Conservation (phyloP, 1,139 yeast species). For the Blastobotrys persicus region DNA sequence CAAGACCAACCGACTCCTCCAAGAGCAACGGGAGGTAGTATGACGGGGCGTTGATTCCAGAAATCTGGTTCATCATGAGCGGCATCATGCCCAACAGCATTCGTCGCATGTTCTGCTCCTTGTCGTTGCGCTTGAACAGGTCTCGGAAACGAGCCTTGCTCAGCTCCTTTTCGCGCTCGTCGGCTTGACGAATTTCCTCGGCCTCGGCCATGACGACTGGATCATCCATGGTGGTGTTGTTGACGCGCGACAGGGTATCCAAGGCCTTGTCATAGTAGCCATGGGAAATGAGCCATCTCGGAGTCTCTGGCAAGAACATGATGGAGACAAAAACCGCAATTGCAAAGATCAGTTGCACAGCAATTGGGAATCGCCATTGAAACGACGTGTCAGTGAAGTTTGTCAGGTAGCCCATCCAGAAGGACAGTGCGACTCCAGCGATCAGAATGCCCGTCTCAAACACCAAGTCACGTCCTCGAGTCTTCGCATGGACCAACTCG, state of each 20-base stretch:
- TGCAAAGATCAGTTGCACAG: slow-evolving; percentile 26
- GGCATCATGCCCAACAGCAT: slow-evolving; percentile 11
- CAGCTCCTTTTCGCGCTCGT: slow-evolving; percentile 8
- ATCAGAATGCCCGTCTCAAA: slow-evolving; percentile 13
- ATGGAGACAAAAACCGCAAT: slow-evolving; percentile 26
- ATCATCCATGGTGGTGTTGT: slow-evolving; percentile 12
- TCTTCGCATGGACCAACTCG: slow-evolving; percentile 53
- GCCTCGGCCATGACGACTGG: slow-evolving; percentile 8
- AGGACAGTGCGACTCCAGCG: slow-evolving; percentile 17
- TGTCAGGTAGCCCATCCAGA: slow-evolving; percentile 18
- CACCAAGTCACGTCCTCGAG: slow-evolving; percentile 42
- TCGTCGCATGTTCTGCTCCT: slow-evolving; percentile 14
- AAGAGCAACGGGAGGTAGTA: slow-evolving; percentile 14
- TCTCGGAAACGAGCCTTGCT: slow-evolving; percentile 13
- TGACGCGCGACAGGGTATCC: slow-evolving; percentile 37
- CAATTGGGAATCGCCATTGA: slow-evolving; percentile 34
- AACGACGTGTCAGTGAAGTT: slow-evolving; percentile 17
- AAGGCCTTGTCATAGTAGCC: slow-evolving; percentile 50
- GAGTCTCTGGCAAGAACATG: slow-evolving; percentile 47
- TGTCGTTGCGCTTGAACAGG: slow-evolving; percentile 27
- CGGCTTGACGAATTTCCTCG: slow-evolving; percentile 12
- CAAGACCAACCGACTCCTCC: slow-evolving; percentile 10
- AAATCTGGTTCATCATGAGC: slow-evolving; percentile 14
- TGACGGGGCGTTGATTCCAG: slow-evolving; percentile 13
- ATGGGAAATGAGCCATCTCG: slow-evolving; percentile 48